A percentile compares a stretch with the other conserved stretches of the same genome.
These are phyloP conservation scores for Chenopodium berlandieri DNA, from an alignment of 148 eudicot genomes.

Conservation along the genomic window DNA sequence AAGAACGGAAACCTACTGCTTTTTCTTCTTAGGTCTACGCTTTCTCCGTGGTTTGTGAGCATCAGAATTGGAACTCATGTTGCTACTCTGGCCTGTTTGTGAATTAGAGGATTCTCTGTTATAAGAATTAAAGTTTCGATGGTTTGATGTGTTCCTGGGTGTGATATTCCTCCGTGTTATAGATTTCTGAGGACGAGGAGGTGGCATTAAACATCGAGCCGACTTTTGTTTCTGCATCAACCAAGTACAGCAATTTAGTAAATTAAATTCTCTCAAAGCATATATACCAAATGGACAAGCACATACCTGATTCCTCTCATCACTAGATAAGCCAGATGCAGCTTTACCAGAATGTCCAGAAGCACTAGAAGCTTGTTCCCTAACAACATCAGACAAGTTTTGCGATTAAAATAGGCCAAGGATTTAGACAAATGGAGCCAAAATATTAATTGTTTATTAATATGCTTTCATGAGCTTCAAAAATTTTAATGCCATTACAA, in stretches of 20 bases:
- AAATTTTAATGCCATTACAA: not conserved
- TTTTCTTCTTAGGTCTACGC: slow-evolving; percentile 95
- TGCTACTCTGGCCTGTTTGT: slow-evolving; percentile 66
- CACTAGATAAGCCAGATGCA: slow-evolving; percentile 86
- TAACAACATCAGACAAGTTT: slow-evolving; percentile 25
- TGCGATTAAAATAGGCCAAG: not conserved
- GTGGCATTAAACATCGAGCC: slow-evolving; percentile 85
- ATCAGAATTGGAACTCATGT: slow-evolving; percentile 86
- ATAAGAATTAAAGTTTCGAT: not conserved
- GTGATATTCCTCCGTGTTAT: slow-evolving; percentile 35
- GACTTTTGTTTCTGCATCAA: slow-evolving; percentile 58
- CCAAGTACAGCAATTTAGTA: slow-evolving; percentile 4
- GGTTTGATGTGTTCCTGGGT: slow-evolving; percentile 45
- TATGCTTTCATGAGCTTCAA: not conserved
- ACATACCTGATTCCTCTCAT: slow-evolving; percentile 79
- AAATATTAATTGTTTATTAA: not conserved
- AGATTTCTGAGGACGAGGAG: slow-evolving; percentile 70
- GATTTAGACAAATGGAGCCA: not conserved
- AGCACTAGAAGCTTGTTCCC: slow-evolving; percentile 94
- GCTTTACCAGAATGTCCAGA: slow-evolving; percentile 87
- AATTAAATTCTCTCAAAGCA: not conserved
- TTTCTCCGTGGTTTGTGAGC: slow-evolving; percentile 78
- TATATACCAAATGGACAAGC: not conserved
- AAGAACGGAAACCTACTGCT: slow-evolving; percentile 36
- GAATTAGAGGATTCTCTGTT: slow-evolving; percentile 45